Percentiles rank a stretch among this genome's conserved stretches.
Evolutionary conservation across 371 early-diverging fungal species (phyloP).

Genomic region (Mortierella sp.): DNA sequence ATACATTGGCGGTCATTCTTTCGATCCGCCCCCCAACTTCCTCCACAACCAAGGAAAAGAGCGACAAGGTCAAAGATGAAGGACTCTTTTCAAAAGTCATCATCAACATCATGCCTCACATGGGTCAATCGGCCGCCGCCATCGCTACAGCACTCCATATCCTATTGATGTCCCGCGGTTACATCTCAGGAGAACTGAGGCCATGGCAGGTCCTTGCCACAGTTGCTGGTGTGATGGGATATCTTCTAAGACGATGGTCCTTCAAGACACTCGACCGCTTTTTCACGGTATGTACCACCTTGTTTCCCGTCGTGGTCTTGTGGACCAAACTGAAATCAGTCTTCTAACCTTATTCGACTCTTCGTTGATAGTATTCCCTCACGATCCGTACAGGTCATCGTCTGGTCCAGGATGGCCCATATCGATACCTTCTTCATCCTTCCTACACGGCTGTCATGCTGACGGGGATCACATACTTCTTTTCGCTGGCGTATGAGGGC

Average conservation of each 20-base stretch:
- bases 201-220: slow-evolving; percentile 30
- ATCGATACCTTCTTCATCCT: slow-evolving; percentile 37
- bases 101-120: slow-evolving; percentile 9
- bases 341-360: not conserved
- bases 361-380: slow-evolving; percentile 18
- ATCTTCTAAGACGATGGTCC: slow-evolving; percentile 27
- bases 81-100: slow-evolving; percentile 27
- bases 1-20: slow-evolving; percentile 27
- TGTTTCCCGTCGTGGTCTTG: no score
- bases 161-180: slow-evolving; percentile 19
- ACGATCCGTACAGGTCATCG: slow-evolving; percentile 37
- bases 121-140: slow-evolving; percentile 20
- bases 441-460: slow-evolving; percentile 40
- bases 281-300: slow-evolving; percentile 34
- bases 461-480: slow-evolving; percentile 26
- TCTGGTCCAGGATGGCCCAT: slow-evolving; percentile 39
- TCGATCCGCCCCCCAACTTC: slow-evolving; percentile 38
- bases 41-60: slow-evolving; percentile 26
- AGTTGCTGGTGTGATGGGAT: slow-evolving; percentile 18
- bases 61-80: slow-evolving; percentile 46
- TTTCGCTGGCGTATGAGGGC: slow-evolving; percentile 24
- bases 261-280: slow-evolving; percentile 41
- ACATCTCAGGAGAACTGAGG: slow-evolving; percentile 20
- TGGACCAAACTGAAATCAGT: no score
- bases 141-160: slow-evolving; percentile 19